Base-by-base conservation (phyloP, 768 basidiomycete genomes). In the Pulveroboletus ravenelii region DNA sequence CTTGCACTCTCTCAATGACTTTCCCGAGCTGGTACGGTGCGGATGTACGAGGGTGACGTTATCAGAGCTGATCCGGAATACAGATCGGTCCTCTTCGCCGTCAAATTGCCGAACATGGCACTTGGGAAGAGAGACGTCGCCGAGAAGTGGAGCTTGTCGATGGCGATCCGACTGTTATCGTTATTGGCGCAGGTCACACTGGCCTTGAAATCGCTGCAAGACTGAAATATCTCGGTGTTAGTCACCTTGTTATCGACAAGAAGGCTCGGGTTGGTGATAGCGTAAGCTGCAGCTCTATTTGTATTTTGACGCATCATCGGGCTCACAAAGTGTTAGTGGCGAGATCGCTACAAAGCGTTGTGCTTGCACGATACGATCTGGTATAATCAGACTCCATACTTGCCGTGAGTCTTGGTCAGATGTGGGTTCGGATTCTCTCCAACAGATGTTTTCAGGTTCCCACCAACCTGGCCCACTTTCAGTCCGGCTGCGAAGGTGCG, bases 131-230 rank as follows among this genome's bases (percentile, higher is more conserved):
- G 29, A 65, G 70, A 27, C 71, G 81, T 30, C 64, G 65, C 36
- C 61, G 60, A 30, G 74, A 78, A 49, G 47, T 59, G 9, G 74
- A 75, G 29, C 83, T 82, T 55, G 66, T 64, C 30, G 74, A 74
- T n/a, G 61, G 56, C 7, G 73, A 76, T 34, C 84, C 84, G 0
- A 74, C 73, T 2, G 87, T 85, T 10, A 62, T 88, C 27, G 70
- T 87, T 20, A 68, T 86, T 17, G 82, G 84, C 10, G 84, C 75
- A 0, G 85, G 84, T 0, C 87, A 88, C 49, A 78, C 76, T 53
- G 89, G 87, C 1, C 66, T 92, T 27, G 78, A 75, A 36, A 61
- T 80, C 2, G 85, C 86, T 0, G 84, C 84, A 2, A 72, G 84
- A n/a, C 68, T 90, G 48, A 82, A 82, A 58, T 72, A 71, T 37